phyloP scores from a whole-genome alignment of 2,329 filamentous ascomycete genomes.

The Chaetomium sp. region DNA sequence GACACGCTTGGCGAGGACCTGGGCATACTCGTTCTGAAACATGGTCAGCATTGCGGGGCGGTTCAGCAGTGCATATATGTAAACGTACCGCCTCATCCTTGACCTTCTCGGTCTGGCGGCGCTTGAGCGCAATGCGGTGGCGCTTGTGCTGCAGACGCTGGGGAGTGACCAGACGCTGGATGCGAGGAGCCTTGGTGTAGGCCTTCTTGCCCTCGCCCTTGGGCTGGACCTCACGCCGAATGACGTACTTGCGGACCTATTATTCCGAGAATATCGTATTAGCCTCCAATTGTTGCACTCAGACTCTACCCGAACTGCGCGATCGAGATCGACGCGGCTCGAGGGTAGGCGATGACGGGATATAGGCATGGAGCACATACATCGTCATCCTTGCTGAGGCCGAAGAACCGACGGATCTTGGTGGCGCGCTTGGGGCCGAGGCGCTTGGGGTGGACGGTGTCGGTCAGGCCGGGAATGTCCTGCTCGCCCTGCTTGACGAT shows the following conservation, averaged over 20 bases:
- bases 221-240: slow-evolving; percentile 95
- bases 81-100: slow-evolving; percentile 91
- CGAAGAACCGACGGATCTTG: slow-evolving; percentile 99
- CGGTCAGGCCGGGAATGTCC: slow-evolving; percentile 95
- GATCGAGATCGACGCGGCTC: slow-evolving; percentile 48
- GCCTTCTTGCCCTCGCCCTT: slow-evolving; percentile 97
- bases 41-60: slow-evolving; percentile 41
- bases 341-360: slow-evolving; percentile 72
- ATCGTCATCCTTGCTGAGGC: slow-evolving; percentile 99
- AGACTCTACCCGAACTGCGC: slow-evolving; percentile 60
- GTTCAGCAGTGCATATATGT: not conserved
- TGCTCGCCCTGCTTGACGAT: slow-evolving; percentile 97
- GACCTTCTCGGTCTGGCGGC: slow-evolving; percentile 92
- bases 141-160: slow-evolving; percentile 99
- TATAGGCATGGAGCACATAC: slow-evolving; percentile 70
- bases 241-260: slow-evolving; percentile 99
- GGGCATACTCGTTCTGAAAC: slow-evolving; percentile 90
- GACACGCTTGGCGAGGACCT: slow-evolving; percentile 95
- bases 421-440: slow-evolving; percentile 99
- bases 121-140: slow-evolving; percentile 96
- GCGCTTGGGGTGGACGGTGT: slow-evolving; percentile 97
- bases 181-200: slow-evolving; percentile 99
- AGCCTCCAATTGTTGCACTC: slow-evolving; percentile 47
- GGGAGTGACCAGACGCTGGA: slow-evolving; percentile 98
- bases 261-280: slow-evolving; percentile 46